phyloP scores from a whole-genome alignment of 306 rosid genomes.

The Dalbergia cultrata region DNA sequence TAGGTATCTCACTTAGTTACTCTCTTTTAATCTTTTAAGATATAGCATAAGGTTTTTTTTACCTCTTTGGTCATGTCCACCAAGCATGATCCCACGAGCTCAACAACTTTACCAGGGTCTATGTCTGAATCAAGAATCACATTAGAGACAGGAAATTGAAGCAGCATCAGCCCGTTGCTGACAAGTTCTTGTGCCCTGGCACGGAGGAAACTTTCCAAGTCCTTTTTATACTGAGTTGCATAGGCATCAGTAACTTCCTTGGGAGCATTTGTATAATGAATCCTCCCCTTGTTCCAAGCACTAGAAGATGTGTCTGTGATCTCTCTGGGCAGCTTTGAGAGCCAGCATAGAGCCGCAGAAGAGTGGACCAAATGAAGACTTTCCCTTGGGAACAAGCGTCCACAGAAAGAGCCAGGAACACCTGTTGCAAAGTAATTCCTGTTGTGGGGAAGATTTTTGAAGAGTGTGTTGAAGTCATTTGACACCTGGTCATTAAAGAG shows the following conservation, averaged over 20 bases:
- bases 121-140: slow-evolving; percentile 3
- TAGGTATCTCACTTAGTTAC: too few relatives aligned
- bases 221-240: slow-evolving; percentile 34
- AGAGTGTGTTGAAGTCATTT: slow-evolving; percentile 48
- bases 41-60: not conserved
- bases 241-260: slow-evolving; percentile 45
- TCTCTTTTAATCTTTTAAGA: too few relatives aligned
- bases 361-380: slow-evolving; percentile 45
- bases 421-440: slow-evolving; percentile 39
- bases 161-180: slow-evolving; percentile 44
- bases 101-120: slow-evolving; percentile 18
- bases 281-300: slow-evolving; percentile 50
- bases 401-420: slow-evolving; percentile 53
- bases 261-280: slow-evolving; percentile 31
- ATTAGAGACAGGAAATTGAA: slow-evolving; percentile 37
- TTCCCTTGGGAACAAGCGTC: slow-evolving; percentile 45
- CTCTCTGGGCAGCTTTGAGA: slow-evolving; percentile 44
- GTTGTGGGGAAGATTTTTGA: slow-evolving; percentile 34
- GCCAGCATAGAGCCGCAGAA: slow-evolving; percentile 33
- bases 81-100: slow-evolving; percentile 45
- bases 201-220: slow-evolving; percentile 41
- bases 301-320: slow-evolving; percentile 22
- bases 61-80: slow-evolving; percentile 46
- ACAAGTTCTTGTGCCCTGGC: slow-evolving; percentile 53
- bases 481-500: slow-evolving; percentile 46